These are phyloP conservation scores for Podaxis sp. DNA, from an alignment of 768 basidiomycete genomes.

Conservation along the genomic window DNA sequence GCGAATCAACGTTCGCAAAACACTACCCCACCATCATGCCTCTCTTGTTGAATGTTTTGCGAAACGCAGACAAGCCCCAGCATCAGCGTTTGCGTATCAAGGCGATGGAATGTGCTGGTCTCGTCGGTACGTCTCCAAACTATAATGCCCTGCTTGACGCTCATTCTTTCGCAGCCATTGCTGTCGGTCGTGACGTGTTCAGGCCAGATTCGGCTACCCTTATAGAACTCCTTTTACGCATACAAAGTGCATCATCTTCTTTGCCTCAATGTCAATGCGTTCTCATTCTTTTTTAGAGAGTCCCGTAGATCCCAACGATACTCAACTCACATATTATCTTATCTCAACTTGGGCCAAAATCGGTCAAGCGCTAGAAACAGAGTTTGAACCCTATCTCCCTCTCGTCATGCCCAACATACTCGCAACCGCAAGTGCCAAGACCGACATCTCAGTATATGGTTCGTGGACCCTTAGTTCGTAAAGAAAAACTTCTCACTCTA, in stretches of 20 bases:
- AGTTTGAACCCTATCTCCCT: slow-evolving; percentile 84
- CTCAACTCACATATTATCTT: slow-evolving; percentile 68
- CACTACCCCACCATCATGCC: slow-evolving; percentile 82
- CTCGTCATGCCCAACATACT: slow-evolving; percentile 81
- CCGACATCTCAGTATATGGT: slow-evolving; percentile 75
- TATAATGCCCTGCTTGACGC: not conserved
- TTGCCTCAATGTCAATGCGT: not conserved
- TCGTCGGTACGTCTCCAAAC: slow-evolving; percentile 58
- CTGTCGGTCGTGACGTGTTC: slow-evolving; percentile 80
- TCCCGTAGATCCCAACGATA: slow-evolving; percentile 66
- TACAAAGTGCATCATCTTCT: slow-evolving; percentile 58
- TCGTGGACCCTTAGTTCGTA: slow-evolving; percentile 15
- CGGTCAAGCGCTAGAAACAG: slow-evolving; percentile 77
- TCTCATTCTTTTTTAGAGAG: slow-evolving; percentile 36
- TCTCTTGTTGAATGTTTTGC: slow-evolving; percentile 67
- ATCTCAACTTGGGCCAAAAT: slow-evolving; percentile 89
- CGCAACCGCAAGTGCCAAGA: slow-evolving; percentile 72
- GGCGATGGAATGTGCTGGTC: slow-evolving; percentile 88
- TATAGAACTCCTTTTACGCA: slow-evolving; percentile 66
- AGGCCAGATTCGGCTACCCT: slow-evolving; percentile 68
- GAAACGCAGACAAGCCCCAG: slow-evolving; percentile 62
- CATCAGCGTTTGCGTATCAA: slow-evolving; percentile 70
- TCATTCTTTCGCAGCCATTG: slow-evolving; percentile 53
- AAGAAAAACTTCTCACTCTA: not conserved
- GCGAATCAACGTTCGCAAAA: slow-evolving; percentile 75